These are phyloP conservation scores for Fusarium sp. DNA, from an alignment of 2,329 filamentous ascomycete genomes.

Conservation along the genomic window DNA sequence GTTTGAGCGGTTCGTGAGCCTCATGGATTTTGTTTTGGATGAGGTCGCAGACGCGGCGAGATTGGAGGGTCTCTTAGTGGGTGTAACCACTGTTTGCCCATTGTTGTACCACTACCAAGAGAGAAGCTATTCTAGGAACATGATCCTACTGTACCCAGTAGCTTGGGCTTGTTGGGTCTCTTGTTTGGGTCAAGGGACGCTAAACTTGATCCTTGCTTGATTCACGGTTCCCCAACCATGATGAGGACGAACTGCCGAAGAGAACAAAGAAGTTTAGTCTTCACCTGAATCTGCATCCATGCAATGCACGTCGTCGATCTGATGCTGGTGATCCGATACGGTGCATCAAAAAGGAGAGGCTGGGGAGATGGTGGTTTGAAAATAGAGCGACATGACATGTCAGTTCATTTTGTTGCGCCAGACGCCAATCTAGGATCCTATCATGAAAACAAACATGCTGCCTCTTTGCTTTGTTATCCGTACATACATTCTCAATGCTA, in stretches of 20 bases:
- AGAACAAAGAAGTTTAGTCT: background rate
- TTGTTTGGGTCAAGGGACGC: background rate
- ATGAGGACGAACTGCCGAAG: slow-evolving; percentile 11
- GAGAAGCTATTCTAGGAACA: slow-evolving; percentile 19
- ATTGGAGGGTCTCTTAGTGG: slow-evolving; percentile 34
- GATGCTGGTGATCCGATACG: slow-evolving; percentile 16
- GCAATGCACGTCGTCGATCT: slow-evolving; percentile 17
- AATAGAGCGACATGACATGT: slow-evolving; percentile 42
- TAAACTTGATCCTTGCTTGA: slow-evolving; percentile 3
- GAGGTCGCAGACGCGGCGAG: slow-evolving; percentile 44
- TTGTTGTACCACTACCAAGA: background rate
- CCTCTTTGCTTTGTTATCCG: slow-evolving; percentile 37
- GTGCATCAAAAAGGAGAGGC: slow-evolving; percentile 1
- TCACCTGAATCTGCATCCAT: slow-evolving; percentile 29
- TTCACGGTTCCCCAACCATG: slow-evolving; percentile 7
- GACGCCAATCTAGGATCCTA: slow-evolving; percentile 53
- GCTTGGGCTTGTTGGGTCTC: slow-evolving; percentile 8
- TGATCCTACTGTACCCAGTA: slow-evolving; percentile 20
- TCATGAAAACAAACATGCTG: slow-evolving; percentile 47
- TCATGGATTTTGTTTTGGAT: slow-evolving; percentile 31
- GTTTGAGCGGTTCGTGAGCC: slow-evolving; percentile 34
- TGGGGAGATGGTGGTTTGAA: slow-evolving; percentile 9
- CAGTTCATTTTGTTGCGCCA: slow-evolving; percentile 53
- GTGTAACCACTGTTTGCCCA: slow-evolving; percentile 17
- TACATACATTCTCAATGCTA: slow-evolving; percentile 36